These are phyloP conservation scores for Saxophila tyrrhenica DNA, from an alignment of 495 filamentous ascomycete genomes.

Conservation along the genomic window DNA sequence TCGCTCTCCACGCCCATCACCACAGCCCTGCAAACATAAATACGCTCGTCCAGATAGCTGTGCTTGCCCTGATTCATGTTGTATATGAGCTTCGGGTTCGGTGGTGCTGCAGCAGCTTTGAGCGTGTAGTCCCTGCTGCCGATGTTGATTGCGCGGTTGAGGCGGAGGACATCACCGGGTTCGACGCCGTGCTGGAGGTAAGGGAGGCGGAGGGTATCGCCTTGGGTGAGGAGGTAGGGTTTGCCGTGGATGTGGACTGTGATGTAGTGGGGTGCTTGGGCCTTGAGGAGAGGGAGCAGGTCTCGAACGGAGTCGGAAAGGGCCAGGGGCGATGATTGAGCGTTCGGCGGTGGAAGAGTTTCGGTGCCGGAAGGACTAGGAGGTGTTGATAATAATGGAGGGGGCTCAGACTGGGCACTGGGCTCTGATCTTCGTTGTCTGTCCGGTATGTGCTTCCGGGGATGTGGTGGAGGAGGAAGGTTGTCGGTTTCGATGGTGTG, in stretches of 20 bases:
- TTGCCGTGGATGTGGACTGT: conserved; percentile 73
- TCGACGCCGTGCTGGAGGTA: conserved; percentile 78
- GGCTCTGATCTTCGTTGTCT: conserved; percentile 5
- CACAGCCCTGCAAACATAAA: conserved; percentile 74
- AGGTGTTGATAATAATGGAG: conserved; percentile 18
- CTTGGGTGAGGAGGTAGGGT: conserved; percentile 81
- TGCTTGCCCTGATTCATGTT: conserved; percentile 21
- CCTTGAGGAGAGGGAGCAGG: conserved; percentile 63
- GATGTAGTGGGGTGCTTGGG: conserved; percentile 77
- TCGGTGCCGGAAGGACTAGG: conserved; percentile 24
- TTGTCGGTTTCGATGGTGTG: conserved; percentile 22
- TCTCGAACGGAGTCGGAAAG: conserved; percentile 48
- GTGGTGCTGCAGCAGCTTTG: conserved; percentile 38
- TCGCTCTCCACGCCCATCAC: conserved; percentile 82
- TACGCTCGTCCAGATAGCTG: conserved; percentile 57
- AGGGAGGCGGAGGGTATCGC: conserved; percentile 83
- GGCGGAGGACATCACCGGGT: conserved; percentile 71
- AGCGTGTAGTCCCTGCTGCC: conserved; percentile 87
- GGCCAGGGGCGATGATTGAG: conserved; percentile 26
- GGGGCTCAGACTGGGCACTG: not conserved
- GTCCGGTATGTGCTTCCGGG: conserved; percentile 11
- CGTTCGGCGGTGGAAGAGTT: conserved; percentile 19
- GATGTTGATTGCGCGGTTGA: conserved; percentile 67
- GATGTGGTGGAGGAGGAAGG: conserved; percentile 25
- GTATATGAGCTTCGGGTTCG: conserved; percentile 16